Evolutionary conservation across 1,284 basidiomycete species (phyloP).

Genomic region (Cutaneotrichosporon spelunceum): DNA sequence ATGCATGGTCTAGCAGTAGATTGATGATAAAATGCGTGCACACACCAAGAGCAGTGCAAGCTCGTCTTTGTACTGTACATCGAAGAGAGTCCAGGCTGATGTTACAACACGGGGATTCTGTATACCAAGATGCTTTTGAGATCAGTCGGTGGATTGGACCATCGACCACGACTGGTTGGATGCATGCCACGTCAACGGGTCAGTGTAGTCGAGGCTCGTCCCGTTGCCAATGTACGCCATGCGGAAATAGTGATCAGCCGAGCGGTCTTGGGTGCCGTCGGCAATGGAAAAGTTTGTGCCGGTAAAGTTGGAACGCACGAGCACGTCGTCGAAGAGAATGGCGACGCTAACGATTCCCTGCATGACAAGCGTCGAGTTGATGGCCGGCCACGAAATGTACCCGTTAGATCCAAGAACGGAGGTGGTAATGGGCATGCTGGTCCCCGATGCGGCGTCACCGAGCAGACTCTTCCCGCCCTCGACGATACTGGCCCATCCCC

Average conservation of each 20-base stretch:
- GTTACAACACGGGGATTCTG: not conserved
- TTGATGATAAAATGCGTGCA: no score
- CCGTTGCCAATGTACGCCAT: conserved; percentile 35
- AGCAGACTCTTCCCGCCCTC: conserved; percentile 24
- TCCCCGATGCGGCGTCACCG: conserved; percentile 31
- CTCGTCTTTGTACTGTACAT: not conserved
- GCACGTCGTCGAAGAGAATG: conserved; percentile 35
- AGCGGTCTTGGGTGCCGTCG: conserved; percentile 15
- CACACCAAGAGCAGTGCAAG: no score
- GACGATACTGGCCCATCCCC: conserved; percentile 47
- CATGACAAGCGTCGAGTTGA: conserved; percentile 20
- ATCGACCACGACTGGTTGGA: conserved; percentile 15
- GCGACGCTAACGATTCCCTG: conserved; percentile 28
- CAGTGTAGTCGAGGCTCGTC: conserved; percentile 33
- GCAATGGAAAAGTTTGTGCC: conserved; percentile 17
- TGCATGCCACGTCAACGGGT: conserved; percentile 23
- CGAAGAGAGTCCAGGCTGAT: not conserved
- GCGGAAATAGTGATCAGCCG: conserved; percentile 35
- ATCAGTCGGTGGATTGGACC: not conserved
- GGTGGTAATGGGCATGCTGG: conserved; percentile 19
- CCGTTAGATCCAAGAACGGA: not conserved
- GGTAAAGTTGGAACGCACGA: conserved; percentile 22
- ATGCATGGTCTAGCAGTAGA: conserved; percentile 8
- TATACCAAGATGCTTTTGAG: not conserved
- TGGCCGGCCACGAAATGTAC: conserved; percentile 20